Evolutionary conservation across 768 basidiomycete genomes (phyloP).

Genomic region (Lactifluus pinguis): DNA sequence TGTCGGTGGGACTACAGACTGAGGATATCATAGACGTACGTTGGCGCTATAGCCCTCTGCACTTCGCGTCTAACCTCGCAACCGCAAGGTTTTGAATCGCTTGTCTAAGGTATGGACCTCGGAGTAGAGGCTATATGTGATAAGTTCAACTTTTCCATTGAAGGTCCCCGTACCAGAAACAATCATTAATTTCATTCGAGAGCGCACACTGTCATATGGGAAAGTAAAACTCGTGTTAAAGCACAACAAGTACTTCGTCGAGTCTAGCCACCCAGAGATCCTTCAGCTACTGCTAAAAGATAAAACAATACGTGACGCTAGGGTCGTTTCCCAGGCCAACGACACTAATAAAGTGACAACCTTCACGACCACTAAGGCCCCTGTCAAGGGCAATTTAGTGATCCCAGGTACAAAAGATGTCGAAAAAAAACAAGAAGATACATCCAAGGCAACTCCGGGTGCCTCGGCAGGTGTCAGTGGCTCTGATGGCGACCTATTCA

Average conservation of each 20-base stretch:
- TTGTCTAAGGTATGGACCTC: slow-evolving; percentile 56
- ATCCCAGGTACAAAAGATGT: slow-evolving; percentile 81
- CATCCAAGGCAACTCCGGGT: slow-evolving; percentile 27
- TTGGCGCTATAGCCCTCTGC: slow-evolving; percentile 18
- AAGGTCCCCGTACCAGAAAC: slow-evolving; percentile 89
- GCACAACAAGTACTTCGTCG: slow-evolving; percentile 95
- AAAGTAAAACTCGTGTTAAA: slow-evolving; percentile 98
- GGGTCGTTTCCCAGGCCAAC: slow-evolving; percentile 63
- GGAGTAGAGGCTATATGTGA: neutral
- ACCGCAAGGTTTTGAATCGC: slow-evolving; percentile 61
- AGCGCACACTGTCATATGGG: slow-evolving; percentile 92
- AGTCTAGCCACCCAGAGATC: slow-evolving; percentile 91
- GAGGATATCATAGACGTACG: slow-evolving; percentile 96
- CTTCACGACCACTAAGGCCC: slow-evolving; percentile 75
- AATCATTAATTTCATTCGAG: slow-evolving; percentile 80
- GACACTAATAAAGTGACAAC: slow-evolving; percentile 68
- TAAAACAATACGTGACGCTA: slow-evolving; percentile 71
- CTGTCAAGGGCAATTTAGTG: slow-evolving; percentile 69
- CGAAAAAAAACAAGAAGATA: slow-evolving; percentile 61
- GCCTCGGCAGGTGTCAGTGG: slow-evolving; percentile 23
- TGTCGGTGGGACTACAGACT: slow-evolving; percentile 95
- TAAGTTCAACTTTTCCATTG: neutral
- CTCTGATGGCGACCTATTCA: slow-evolving; percentile 75
- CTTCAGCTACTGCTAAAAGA: slow-evolving; percentile 85
- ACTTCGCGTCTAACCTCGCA: slow-evolving; percentile 28